phyloP scores from a whole-genome alignment of 306 rosid species.

The Echinosophora koreensis region DNA sequence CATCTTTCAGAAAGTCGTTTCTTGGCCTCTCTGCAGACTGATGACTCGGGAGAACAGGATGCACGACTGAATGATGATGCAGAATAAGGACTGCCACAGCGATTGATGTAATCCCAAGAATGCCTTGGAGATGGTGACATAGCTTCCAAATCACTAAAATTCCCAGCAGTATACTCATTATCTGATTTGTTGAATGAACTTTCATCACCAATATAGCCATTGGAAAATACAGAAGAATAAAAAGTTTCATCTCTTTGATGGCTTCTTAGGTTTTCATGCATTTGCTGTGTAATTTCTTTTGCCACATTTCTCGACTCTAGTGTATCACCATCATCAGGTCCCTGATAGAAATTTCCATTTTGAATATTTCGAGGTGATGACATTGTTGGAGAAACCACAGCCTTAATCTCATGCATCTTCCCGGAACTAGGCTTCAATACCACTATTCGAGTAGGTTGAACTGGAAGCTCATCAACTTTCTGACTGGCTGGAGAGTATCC shows the following conservation, averaged over 20 bases:
- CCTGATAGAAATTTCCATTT: conserved; percentile 60
- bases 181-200: conserved; percentile 95
- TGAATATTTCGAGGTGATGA: conserved; percentile 68
- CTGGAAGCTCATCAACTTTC: conserved; percentile 68
- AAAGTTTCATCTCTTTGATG: conserved; percentile 74
- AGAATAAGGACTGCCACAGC: conserved; percentile 81
- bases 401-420: conserved; percentile 67
- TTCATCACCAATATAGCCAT: conserved; percentile 91
- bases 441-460: conserved; percentile 93
- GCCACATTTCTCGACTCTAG: conserved; percentile 67
- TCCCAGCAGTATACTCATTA: conserved; percentile 69
- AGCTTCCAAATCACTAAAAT: conserved; percentile 81
- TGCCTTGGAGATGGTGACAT: conserved; percentile 90
- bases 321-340: conserved; percentile 62
- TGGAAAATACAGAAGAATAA: conserved; percentile 82
- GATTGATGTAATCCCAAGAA: conserved; percentile 90
- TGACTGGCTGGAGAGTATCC: conserved; percentile 58
- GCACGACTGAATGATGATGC: conserved; percentile 84
- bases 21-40: conserved; percentile 97
- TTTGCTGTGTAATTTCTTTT: conserved; percentile 60
- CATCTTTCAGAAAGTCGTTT: conserved; percentile 98
- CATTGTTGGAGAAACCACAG: conserved; percentile 65
- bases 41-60: conserved; percentile 93
- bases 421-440: conserved; percentile 91
- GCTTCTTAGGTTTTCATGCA: conserved; percentile 66